These are phyloP conservation scores for Exsudoporus frostii DNA, from an alignment of 768 basidiomycete genomes.

Conservation along the genomic window DNA sequence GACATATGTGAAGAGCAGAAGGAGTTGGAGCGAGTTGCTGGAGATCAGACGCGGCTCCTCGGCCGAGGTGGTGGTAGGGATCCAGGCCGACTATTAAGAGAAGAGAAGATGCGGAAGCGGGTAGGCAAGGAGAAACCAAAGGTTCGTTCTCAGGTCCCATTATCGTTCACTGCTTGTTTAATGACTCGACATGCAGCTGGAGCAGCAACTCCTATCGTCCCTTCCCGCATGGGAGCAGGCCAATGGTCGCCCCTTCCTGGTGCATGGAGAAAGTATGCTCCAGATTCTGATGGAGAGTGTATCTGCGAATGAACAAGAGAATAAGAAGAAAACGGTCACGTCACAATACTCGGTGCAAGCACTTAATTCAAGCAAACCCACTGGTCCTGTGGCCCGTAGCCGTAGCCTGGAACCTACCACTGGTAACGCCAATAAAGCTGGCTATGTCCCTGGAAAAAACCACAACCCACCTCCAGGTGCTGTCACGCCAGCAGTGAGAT, in stretches of 20 bases:
- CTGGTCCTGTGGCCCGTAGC: conserved; percentile 21
- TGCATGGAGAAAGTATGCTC: conserved; percentile 80
- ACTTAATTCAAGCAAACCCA: conserved; percentile 19
- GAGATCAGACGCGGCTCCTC: conserved; percentile 77
- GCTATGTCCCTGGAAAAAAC: conserved; percentile 31
- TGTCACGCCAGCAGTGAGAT: conserved; percentile 64
- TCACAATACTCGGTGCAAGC: conserved; percentile 33
- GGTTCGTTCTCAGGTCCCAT: conserved; percentile 39
- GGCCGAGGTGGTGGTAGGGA: conserved; percentile 74
- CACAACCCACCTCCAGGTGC: conserved; percentile 28
- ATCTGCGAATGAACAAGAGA: conserved; percentile 77
- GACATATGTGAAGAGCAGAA: conserved; percentile 88
- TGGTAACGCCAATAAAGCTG: conserved; percentile 11
- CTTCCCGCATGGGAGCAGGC: conserved; percentile 88
- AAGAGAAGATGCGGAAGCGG: conserved; percentile 97
- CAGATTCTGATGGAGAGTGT: conserved; percentile 72
- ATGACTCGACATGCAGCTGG: conserved; percentile 62
- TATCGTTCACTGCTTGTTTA: not conserved
- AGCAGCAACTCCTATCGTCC: conserved; percentile 74
- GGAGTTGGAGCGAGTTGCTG: conserved; percentile 76
- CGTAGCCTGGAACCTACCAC: conserved; percentile 27
- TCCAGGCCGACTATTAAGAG: conserved; percentile 81
- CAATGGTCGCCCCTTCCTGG: conserved; percentile 70
- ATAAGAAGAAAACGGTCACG: conserved; percentile 51
- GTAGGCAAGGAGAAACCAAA: conserved; percentile 91